These are phyloP conservation scores for Nannizziopsis barbatae DNA, from an alignment of 2,329 filamentous ascomycete species.

Conservation along the genomic window DNA sequence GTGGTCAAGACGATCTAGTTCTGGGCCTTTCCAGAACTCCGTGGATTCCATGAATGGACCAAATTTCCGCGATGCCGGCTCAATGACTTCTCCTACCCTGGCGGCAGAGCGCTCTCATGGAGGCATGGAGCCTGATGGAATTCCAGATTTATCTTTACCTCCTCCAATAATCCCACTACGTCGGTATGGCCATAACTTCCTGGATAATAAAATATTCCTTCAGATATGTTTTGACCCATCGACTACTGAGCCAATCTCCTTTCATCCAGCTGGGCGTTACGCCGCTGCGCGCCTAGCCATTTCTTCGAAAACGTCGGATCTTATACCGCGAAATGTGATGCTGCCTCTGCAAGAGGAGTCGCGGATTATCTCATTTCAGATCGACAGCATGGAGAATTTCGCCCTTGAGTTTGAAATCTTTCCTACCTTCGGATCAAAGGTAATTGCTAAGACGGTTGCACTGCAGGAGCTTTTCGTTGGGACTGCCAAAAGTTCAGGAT, in stretches of 20 bases:
- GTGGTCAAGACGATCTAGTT: conserved; percentile 29
- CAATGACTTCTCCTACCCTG: conserved; percentile 13
- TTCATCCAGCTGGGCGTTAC: conserved; percentile 95
- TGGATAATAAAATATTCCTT: conserved; percentile 93
- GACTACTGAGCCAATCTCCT: conserved; percentile 59
- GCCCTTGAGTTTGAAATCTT: conserved; percentile 96
- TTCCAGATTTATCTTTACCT: conserved; percentile 81
- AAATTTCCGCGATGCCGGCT: conserved; percentile 21
- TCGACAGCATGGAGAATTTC: conserved; percentile 86
- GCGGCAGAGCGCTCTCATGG: conserved; percentile 7
- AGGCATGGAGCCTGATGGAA: conserved; percentile 62
- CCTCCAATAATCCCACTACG: conserved; percentile 92
- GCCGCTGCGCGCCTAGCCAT: conserved; percentile 90
- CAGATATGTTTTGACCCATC: conserved; percentile 68
- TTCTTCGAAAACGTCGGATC: conserved; percentile 87
- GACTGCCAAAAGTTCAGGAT: conserved; percentile 61
- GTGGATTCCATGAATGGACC: conserved; percentile 28
- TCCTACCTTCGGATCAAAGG: conserved; percentile 91
- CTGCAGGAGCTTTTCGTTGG: conserved; percentile 76
- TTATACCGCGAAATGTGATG: conserved; percentile 92
- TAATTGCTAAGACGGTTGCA: conserved; percentile 91
- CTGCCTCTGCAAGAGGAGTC: conserved; percentile 94
- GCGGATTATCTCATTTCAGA: conserved; percentile 85
- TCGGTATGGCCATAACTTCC: conserved; percentile 94
- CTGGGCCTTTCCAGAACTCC: conserved; percentile 21